Evolutionary conservation across 768 basidiomycete genomes (phyloP).

Genomic region (Omphalotus guepiniiformis): DNA sequence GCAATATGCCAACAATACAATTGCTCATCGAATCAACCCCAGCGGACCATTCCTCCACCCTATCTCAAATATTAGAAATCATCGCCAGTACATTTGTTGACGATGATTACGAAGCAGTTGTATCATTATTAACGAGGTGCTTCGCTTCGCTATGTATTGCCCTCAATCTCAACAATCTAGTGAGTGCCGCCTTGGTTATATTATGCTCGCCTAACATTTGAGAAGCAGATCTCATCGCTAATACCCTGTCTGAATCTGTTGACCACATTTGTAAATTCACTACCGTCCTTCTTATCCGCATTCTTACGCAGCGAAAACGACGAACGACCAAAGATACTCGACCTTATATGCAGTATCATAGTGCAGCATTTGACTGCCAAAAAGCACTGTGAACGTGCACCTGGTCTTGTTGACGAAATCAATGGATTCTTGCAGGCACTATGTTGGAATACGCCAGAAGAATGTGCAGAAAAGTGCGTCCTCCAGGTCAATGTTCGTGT

Average conservation of each 20-base stretch:
- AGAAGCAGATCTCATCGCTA: constrained; percentile 38
- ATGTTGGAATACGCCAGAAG: constrained; percentile 43
- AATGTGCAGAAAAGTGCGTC: constrained; percentile 36
- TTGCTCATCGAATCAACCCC: constrained; percentile 37
- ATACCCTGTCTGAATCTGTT: constrained; percentile 52
- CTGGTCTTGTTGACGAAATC: constrained; percentile 35
- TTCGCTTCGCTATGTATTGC: constrained; percentile 31
- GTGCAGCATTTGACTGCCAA: constrained; percentile 32
- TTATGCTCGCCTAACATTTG: constrained; percentile 10
- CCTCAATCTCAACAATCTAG: constrained; percentile 35
- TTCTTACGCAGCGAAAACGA: constrained; percentile 30
- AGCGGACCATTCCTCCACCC: constrained; percentile 36
- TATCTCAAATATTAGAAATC: constrained; percentile 41
- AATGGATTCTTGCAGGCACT: constrained; percentile 51
- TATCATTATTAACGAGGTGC: constrained; percentile 13
- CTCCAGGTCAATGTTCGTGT: background rate
- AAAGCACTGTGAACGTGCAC: constrained; percentile 21
- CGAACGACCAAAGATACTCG: constrained; percentile 31
- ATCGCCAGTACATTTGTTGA: constrained; percentile 33
- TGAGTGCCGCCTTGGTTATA: constrained; percentile 24
- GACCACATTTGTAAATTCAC: constrained; percentile 36
- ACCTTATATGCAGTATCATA: constrained; percentile 38
- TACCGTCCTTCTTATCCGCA: constrained; percentile 43
- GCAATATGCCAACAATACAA: constrained; percentile 46
- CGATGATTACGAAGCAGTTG: constrained; percentile 29